Percentiles rank a stretch among this genome's conserved stretches.
Conservation (phyloP, 257 asterid genomes). For the Buddleja alternifolia region DNA sequence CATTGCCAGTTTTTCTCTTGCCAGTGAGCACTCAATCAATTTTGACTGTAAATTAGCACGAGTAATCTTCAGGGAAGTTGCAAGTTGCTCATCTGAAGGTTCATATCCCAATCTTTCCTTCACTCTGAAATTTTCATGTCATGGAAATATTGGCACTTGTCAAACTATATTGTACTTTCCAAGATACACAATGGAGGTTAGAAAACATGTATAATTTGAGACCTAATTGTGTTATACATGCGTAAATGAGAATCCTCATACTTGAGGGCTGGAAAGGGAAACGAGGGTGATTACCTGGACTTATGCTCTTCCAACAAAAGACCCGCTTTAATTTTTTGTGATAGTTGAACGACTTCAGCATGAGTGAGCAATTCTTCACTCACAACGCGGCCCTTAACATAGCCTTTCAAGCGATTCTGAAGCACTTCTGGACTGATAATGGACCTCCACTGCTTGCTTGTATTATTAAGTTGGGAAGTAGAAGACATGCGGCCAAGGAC, state of each 20-base stretch:
- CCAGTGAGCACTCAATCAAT: conserved; percentile 74
- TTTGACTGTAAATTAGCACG: conserved; percentile 63
- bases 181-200: background rate
- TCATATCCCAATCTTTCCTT: conserved; percentile 79
- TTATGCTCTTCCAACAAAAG: conserved; percentile 72
- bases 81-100: conserved; percentile 96
- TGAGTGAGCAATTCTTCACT: conserved; percentile 80
- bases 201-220: background rate
- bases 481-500: conserved; percentile 30
- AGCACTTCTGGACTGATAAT: conserved; percentile 54
- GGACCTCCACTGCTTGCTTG: conserved; percentile 45
- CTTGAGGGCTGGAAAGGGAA: background rate
- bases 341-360: conserved; percentile 75
- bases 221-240: background rate
- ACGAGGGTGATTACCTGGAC: conserved; percentile 47
- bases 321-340: conserved; percentile 69
- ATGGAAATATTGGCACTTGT: background rate
- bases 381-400: conserved; percentile 65
- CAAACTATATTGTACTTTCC: background rate
- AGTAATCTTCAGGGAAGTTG: conserved; percentile 63
- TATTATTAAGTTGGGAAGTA: conserved; percentile 26
- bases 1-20: conserved; percentile 96
- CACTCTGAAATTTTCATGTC: conserved; percentile 51
- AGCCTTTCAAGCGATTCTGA: conserved; percentile 66
- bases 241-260: background rate